Evolutionary conservation across 176 grass and related monocot genomes (phyloP), one percentile per base, ranked within the genome.

Genomic region (Paspalum notatum): DNA sequence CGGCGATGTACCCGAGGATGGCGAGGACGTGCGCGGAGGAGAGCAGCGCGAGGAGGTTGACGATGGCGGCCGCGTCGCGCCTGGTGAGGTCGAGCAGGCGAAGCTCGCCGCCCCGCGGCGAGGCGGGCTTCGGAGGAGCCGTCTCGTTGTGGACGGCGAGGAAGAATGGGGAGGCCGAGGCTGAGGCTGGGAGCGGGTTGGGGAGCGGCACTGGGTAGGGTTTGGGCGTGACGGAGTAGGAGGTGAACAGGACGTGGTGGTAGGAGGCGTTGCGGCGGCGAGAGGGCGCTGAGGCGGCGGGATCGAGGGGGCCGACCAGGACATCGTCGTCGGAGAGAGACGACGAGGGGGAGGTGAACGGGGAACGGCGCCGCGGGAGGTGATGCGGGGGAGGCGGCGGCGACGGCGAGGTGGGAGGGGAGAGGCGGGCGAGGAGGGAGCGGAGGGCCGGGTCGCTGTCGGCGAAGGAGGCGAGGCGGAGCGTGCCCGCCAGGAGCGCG

Each of bases 1-100:
- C 81, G 21, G 83, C 53, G 48, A 98, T 89, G 69, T 90, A 94
- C 10, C 90, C 90, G 7, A 92, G 39, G 76, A 98, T 91, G 50
- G 90, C 87, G 51, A 98, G 77, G 57, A 87, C 85, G 62, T 98
- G 90, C 55, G 88, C 78, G 20, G 83, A 85, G 65, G 92, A 94
- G 58, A 98, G 87, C 63, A 98, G 69, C 44, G 84, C 71, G n/a
- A 94, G 52, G 50, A 98, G 85, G 78, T 90, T 89, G 72, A 92
- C 18, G 71, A 94, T 89, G 20, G 89, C 81, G 52, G 59, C 84
- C 14, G 72, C 85, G 43, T 98, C 95, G 21, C 75, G 82, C 51
- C 83, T 89, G 66, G 86, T 90, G 63, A 92, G 80, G 41, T 92
- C 87, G 52, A 92, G 82, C 22, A 85, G 59, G 41, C 89, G 82